phyloP scores from a whole-genome alignment of 768 basidiomycete species.

The Boletus rufocinnamomeus region DNA sequence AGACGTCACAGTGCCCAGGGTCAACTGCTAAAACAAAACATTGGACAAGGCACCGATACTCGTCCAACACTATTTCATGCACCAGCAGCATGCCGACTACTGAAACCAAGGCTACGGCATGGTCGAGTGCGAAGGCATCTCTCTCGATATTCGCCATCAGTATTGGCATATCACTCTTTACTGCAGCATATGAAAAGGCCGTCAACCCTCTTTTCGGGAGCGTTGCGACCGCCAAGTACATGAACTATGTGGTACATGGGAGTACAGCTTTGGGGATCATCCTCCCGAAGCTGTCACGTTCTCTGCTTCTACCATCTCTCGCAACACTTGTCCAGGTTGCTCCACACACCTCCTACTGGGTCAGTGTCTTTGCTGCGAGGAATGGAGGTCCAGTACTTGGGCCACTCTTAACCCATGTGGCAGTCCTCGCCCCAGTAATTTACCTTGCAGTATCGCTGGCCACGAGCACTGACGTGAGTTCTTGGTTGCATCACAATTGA shows the following conservation, averaged over 20 bases:
- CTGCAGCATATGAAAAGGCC: constrained; percentile 62
- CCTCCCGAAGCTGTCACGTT: constrained; percentile 31
- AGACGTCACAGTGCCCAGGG: no score
- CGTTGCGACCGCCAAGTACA: constrained; percentile 51
- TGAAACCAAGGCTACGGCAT: constrained; percentile 7
- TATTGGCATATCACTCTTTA: constrained; percentile 51
- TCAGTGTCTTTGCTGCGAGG: constrained; percentile 59
- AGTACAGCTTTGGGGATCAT: constrained; percentile 38
- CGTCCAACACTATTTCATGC: not conserved
- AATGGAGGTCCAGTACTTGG: constrained; percentile 54
- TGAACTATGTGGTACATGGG: constrained; percentile 44
- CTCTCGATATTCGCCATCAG: constrained; percentile 33
- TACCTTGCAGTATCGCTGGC: constrained; percentile 52
- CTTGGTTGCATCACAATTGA: not conserved
- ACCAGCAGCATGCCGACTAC: constrained; percentile 8
- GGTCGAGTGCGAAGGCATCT: constrained; percentile 17
- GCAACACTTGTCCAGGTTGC: constrained; percentile 46
- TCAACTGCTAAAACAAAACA: not conserved
- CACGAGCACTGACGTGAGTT: constrained; percentile 42
- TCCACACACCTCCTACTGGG: constrained; percentile 70
- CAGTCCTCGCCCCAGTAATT: constrained; percentile 58
- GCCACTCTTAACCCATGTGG: constrained; percentile 56
- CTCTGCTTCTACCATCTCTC: constrained; percentile 33
- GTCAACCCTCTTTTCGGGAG: constrained; percentile 72
- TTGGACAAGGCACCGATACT: not conserved